phyloP scores from a whole-genome alignment of 805 yeast species.

The Ogataea trehalophila region DNA sequence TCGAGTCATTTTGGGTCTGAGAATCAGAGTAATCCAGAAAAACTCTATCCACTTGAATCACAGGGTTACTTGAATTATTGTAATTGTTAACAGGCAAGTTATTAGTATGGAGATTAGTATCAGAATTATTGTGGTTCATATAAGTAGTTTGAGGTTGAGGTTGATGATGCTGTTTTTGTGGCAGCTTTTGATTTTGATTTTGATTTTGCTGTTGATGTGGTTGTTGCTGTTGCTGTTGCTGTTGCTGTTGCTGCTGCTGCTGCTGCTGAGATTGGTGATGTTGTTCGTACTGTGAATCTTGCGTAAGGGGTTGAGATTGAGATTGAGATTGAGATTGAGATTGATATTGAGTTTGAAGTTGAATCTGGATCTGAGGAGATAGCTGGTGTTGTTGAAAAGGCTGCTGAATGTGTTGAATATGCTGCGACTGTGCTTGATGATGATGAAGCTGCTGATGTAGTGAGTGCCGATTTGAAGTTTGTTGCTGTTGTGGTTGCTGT shows the following conservation, averaged over 20 bases:
- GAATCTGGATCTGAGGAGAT: too few species aligned
- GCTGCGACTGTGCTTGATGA: neutral
- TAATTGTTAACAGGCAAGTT: neutral
- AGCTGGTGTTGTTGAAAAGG: too few species aligned
- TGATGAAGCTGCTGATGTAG: neutral
- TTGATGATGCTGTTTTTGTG: neutral
- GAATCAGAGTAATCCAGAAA: constrained; percentile 6
- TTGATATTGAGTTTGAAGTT: too few species aligned
- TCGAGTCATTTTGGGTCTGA: neutral
- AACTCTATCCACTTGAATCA: constrained; percentile 14
- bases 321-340: too few species aligned
- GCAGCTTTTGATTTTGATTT: too few species aligned
- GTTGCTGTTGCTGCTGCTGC: too few species aligned
- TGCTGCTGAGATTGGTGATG: neutral
- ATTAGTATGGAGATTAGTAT: neutral
- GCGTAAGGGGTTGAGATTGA: too few species aligned
- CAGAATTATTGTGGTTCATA: neutral
- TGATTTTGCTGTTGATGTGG: too few species aligned
- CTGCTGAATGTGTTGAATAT: neutral
- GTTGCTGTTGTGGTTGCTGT: neutral
- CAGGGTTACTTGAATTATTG: constrained; percentile 3
- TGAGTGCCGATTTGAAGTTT: neutral
- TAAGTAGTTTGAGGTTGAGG: neutral
- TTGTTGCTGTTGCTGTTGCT: too few species aligned
- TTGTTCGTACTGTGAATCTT: neutral